Evolutionary conservation across 805 yeast species (phyloP).

Genomic region (Metschnikowia sp.): DNA sequence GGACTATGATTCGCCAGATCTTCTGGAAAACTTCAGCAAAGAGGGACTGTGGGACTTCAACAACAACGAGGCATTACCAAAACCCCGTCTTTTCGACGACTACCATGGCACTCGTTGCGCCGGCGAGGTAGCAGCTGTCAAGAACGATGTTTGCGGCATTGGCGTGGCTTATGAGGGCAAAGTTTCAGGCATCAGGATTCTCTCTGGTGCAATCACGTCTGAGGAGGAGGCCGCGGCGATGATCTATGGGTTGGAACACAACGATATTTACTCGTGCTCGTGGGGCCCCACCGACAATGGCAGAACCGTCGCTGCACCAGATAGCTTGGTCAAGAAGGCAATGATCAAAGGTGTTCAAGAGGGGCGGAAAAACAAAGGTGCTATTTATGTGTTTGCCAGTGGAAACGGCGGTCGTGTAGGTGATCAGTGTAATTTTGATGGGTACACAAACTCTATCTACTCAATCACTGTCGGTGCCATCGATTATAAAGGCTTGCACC

Average conservation of each 20-base stretch:
- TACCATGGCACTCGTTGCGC: conserved; percentile 98
- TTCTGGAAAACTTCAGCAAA: conserved; percentile 61
- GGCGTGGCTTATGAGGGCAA: conserved; percentile 91
- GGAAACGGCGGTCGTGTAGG: conserved; percentile 86
- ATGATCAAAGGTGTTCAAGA: conserved; percentile 78
- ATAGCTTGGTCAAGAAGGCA: conserved; percentile 71
- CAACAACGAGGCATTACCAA: conserved; percentile 68
- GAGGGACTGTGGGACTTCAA: conserved; percentile 95
- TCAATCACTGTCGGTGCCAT: conserved; percentile 94
- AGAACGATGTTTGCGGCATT: conserved; percentile 86
- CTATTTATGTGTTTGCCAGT: conserved; percentile 90
- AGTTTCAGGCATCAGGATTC: conserved; percentile 86
- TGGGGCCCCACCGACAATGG: conserved; percentile 99
- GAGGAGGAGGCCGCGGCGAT: conserved; percentile 92
- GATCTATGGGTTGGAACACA: conserved; percentile 72
- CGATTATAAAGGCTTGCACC: conserved; percentile 83
- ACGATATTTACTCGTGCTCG: conserved; percentile 93
- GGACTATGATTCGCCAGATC: conserved; percentile 75
- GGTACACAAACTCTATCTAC: conserved; percentile 92
- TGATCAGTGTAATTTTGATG: conserved; percentile 95
- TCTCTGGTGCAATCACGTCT: conserved; percentile 73
- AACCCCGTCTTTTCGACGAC: conserved; percentile 77
- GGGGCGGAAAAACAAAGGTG: conserved; percentile 80
- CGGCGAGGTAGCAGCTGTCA: conserved; percentile 91
- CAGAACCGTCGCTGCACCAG: conserved; percentile 79